Evolutionary conservation across 73 alveolate species (phyloP).

Genomic region (Blepharisma stoltei): DNA sequence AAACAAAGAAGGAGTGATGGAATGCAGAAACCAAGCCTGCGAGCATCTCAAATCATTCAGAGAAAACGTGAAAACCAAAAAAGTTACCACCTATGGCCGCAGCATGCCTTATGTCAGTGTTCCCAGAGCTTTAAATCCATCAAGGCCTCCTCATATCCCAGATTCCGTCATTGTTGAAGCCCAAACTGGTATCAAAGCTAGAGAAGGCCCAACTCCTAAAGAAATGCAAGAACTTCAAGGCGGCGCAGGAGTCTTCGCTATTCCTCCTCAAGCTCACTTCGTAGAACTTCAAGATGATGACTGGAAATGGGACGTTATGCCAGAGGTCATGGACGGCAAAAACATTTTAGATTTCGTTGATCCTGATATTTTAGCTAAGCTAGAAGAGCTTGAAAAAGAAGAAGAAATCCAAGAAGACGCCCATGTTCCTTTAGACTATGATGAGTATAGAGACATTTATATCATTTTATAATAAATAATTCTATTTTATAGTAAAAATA

Average conservation of each 20-base stretch:
- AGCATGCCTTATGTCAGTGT: conserved; percentile 69
- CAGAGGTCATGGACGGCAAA: conserved; percentile 98
- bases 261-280: conserved; percentile 41
- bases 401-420: conserved; percentile 84
- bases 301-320: conserved; percentile 99
- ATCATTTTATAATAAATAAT: too few relatives aligned
- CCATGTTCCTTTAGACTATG: conserved; percentile 46
- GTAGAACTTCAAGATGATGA: conserved; percentile 62
- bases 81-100: conserved; percentile 34
- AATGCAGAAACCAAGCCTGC: conserved; percentile 74
- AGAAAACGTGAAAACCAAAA: conserved; percentile 73
- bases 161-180: conserved; percentile 73
- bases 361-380: conserved; percentile 89
- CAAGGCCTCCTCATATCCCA: conserved; percentile 43
- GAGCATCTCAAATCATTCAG: conserved; percentile 85
- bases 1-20: conserved; percentile 25
- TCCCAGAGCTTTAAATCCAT: conserved; percentile 70
- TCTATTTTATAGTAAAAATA: too few relatives aligned
- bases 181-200: conserved; percentile 61
- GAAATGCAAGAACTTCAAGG: conserved; percentile 91
- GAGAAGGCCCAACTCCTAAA: conserved; percentile 70
- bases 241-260: conserved; percentile 91
- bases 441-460: conserved; percentile 40
- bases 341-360: conserved; percentile 98
- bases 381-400: conserved; percentile 95